Conservation (phyloP, 768 basidiomycete genomes). For the Lactifluus piperatus region DNA sequence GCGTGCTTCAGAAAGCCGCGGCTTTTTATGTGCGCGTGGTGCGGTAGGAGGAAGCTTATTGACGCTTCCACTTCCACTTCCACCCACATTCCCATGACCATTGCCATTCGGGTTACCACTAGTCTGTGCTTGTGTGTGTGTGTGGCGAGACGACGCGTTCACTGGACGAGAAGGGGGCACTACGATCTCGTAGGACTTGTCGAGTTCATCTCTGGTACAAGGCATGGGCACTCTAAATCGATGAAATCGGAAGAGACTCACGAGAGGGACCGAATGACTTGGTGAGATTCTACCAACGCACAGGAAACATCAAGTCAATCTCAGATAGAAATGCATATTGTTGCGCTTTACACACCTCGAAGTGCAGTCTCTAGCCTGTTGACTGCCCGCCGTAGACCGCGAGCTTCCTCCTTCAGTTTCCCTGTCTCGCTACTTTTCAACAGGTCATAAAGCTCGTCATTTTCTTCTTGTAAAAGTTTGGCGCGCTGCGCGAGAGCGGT, state of each 20-base stretch:
- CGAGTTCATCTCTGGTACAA: constrained; percentile 55
- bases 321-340: neutral
- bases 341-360: constrained; percentile 43
- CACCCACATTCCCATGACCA: constrained; percentile 20
- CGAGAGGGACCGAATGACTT: constrained; percentile 62
- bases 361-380: constrained; percentile 65
- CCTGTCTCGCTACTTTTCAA: constrained; percentile 70
- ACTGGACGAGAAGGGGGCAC: constrained; percentile 34
- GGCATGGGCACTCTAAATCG: constrained; percentile 9
- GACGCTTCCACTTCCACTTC: constrained; percentile 22
- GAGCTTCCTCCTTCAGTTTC: constrained; percentile 73
- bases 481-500: constrained; percentile 71
- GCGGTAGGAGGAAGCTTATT: constrained; percentile 62
- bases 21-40: constrained; percentile 74
- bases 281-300: constrained; percentile 57
- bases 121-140: constrained; percentile 23
- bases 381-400: constrained; percentile 57
- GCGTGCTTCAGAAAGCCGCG: constrained; percentile 51
- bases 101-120: constrained; percentile 24
- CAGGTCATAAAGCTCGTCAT: constrained; percentile 76
- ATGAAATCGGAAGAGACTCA: constrained; percentile 33
- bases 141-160: constrained; percentile 34
- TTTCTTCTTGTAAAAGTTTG: constrained; percentile 72
- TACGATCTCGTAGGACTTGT: constrained; percentile 65
- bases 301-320: neutral